These are phyloP conservation scores for Tolypocladium ophioglossoides DNA, from an alignment of 2,329 filamentous ascomycete species.

Conservation along the genomic window DNA sequence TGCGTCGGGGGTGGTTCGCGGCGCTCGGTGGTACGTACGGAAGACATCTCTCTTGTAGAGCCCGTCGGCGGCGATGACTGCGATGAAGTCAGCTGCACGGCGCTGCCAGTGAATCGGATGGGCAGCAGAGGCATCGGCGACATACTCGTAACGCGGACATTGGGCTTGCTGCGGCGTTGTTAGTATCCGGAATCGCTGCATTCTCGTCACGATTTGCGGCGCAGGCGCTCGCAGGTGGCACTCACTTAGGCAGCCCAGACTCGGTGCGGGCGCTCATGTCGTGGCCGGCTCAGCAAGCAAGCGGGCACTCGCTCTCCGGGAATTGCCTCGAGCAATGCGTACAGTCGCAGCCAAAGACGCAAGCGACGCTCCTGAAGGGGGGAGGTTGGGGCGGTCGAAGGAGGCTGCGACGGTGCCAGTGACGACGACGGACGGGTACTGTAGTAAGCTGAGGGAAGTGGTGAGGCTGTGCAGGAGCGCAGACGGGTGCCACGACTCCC, in stretches of 20 bases:
- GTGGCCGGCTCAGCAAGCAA: slow-evolving; percentile 4
- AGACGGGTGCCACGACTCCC: slow-evolving; percentile 3
- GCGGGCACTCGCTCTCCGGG: not conserved
- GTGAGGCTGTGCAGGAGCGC: slow-evolving; percentile 8
- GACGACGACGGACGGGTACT: not conserved
- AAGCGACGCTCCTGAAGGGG: slow-evolving; percentile 3
- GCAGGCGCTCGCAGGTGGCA: slow-evolving; percentile 3
- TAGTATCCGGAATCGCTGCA: slow-evolving; percentile 11
- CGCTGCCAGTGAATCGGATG: slow-evolving; percentile 3
- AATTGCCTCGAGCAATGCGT: slow-evolving; percentile 7
- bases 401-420: not conserved
- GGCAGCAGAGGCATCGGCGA: slow-evolving; percentile 10
- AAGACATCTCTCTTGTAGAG: slow-evolving; percentile 99
- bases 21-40: slow-evolving; percentile 50
- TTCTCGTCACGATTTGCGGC: not conserved
- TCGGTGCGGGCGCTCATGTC: slow-evolving; percentile 22
- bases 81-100: slow-evolving; percentile 23
- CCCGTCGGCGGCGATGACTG: slow-evolving; percentile 97
- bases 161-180: slow-evolving; percentile 54
- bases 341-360: slow-evolving; percentile 7
- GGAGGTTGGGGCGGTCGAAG: not conserved
- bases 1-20: not conserved
- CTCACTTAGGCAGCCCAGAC: slow-evolving; percentile 25
- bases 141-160: slow-evolving; percentile 88
- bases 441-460: slow-evolving; percentile 1